Percentiles rank a stretch among this genome's conserved stretches.
Conservation (phyloP, 1,284 basidiomycete genomes). For the Sphaerobolus stellatus region DNA sequence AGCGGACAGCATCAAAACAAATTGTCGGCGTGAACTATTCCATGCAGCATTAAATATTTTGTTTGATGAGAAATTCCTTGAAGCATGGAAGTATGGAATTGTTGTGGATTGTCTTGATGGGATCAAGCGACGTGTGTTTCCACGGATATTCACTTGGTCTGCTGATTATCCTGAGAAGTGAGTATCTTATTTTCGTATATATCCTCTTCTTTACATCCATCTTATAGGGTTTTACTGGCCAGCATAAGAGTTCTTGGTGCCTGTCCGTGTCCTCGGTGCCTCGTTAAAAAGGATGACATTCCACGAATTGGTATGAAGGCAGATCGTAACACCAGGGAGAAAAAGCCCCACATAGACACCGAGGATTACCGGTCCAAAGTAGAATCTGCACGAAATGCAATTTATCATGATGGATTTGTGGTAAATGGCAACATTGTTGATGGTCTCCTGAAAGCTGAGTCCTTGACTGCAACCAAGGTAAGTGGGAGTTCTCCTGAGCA, state of each 20-base stretch:
- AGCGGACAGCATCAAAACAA: constrained; percentile 18
- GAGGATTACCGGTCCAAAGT: constrained; percentile 13
- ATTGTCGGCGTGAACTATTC: constrained; percentile 29
- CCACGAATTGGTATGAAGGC: constrained; percentile 18
- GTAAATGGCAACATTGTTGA: constrained; percentile 21
- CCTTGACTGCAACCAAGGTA: constrained; percentile 29
- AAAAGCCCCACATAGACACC: constrained; percentile 3
- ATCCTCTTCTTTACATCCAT: constrained; percentile 19
- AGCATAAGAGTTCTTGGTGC: constrained; percentile 29
- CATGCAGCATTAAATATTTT: constrained; percentile 28
- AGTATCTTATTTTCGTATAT: constrained; percentile 5
- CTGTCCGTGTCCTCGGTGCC: constrained; percentile 34
- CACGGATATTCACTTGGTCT: constrained; percentile 25
- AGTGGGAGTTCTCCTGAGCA: background rate
- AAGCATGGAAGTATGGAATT: constrained; percentile 29
- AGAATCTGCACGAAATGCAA: constrained; percentile 19
- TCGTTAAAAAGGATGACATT: constrained; percentile 24
- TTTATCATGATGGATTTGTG: constrained; percentile 24
- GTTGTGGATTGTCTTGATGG: constrained; percentile 23
- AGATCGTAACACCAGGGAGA: constrained; percentile 10
- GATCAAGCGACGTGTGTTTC: constrained; percentile 18
- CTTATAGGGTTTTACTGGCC: constrained; percentile 29
- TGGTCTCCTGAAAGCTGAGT: constrained; percentile 24
- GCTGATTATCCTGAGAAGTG: constrained; percentile 37
- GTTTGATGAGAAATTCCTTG: constrained; percentile 29